Evolutionary conservation across 2,329 filamentous ascomycete genomes (phyloP), one percentile per base, ranked within the genome.

Genomic region (Fusarium torulosum): DNA sequence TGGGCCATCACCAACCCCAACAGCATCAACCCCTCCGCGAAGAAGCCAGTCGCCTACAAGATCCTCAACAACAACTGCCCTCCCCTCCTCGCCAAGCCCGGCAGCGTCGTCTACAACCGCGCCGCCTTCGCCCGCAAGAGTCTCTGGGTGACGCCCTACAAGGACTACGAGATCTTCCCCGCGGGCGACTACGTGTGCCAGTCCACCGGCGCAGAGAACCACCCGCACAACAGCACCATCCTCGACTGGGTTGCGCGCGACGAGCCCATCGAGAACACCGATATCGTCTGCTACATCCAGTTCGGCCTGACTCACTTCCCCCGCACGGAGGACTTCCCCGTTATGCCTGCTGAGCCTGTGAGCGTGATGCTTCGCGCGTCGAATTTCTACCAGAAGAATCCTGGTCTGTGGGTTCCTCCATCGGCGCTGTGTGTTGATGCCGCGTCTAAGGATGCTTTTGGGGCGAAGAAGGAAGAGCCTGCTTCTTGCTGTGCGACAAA

Each of bases 261-360:
- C 37, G 89, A 86, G 65, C 85, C 83, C 33, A 89, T 97, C 71
- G 91, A 91, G 53, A 91, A 97, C 82, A 92, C 89, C 0, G 92
- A 97, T 77, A 82, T 97, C 27, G 94, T 97, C 2, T 86, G 97
- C 27, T 97, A 94, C 92, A 94, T 97, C 80, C 97, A 94, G 0
- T 97, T 97, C 74, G 94, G 94, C 37, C 84, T 97, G 38, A 95
- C 91, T 1, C 94, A 97, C 77, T 95, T 97, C 83, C 94, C 94
- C 0, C 83, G 91, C 0, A 94, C 94, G 0, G 94, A 97, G 77
- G 94, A 97, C 77, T 97, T 93, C 82, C 94, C 94, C 37, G 84
- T 97, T 72, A 97, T 97, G 94, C 93, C 93, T 0, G 91, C 88
- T 3, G 91, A 94, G 82, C 91, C 92, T 1, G 94, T 97, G 85